These are phyloP conservation scores for Nidula microcarpa DNA, from an alignment of 768 basidiomycete species.

Conservation along the genomic window DNA sequence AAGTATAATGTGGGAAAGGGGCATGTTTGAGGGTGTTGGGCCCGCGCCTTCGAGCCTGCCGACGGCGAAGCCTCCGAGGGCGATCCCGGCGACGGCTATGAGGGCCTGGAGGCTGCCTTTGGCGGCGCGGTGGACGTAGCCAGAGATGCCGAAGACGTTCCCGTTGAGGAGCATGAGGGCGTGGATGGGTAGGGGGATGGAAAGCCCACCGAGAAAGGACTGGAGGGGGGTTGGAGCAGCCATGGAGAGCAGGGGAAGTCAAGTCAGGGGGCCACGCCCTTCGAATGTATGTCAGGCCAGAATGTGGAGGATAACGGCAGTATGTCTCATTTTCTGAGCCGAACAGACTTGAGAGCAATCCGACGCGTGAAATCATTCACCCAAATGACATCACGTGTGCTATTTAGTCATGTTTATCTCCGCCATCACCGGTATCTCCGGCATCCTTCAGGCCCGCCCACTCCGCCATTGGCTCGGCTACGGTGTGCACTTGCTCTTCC, in stretches of 20 bases:
- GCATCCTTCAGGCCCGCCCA: background rate
- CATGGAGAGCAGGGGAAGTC: constrained; percentile 16
- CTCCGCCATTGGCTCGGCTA: constrained; percentile 5
- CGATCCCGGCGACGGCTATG: constrained; percentile 39
- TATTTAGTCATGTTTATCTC: constrained; percentile 7
- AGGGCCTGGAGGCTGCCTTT: constrained; percentile 40
- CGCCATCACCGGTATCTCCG: background rate
- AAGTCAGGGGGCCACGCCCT: background rate
- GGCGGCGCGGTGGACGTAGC: constrained; percentile 51
- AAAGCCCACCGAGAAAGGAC: constrained; percentile 54
- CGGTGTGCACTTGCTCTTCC: constrained; percentile 25
- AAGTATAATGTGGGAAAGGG: constrained; percentile 26
- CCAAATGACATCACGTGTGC: constrained; percentile 4
- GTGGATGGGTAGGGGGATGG: constrained; percentile 49
- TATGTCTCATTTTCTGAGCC: background rate
- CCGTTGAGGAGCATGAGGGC: constrained; percentile 52
- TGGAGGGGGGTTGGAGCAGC: constrained; percentile 42
- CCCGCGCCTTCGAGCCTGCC: constrained; percentile 35
- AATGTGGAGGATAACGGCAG: background rate
- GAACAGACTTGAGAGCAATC: background rate
- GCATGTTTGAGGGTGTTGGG: constrained; percentile 18
- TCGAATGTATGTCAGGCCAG: no score
- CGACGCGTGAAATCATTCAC: background rate
- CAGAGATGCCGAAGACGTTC: constrained; percentile 56
- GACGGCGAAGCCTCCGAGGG: constrained; percentile 43